These are phyloP conservation scores for Amborella trichopoda DNA, from an alignment of 164 flowering plant genomes.

Conservation along the genomic window DNA sequence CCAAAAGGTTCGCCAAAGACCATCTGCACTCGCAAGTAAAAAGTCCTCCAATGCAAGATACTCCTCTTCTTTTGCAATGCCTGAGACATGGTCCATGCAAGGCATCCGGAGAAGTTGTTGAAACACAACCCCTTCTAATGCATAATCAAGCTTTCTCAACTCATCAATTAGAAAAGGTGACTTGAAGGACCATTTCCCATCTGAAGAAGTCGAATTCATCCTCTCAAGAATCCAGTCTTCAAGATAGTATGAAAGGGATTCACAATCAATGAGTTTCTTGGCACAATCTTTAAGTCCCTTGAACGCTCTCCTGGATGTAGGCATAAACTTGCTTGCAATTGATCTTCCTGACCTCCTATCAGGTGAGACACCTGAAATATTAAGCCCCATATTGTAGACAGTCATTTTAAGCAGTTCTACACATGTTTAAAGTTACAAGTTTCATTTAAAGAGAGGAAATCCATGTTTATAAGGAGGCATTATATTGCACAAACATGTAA, in stretches of 20 bases:
- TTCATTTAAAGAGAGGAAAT: no score
- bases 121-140: conserved; percentile 48
- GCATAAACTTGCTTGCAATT: conserved; percentile 33
- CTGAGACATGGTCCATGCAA: conserved; percentile 18
- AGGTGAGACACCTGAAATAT: conserved; percentile 32
- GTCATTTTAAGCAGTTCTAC: no score
- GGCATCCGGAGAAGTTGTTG: conserved; percentile 68
- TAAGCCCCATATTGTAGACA: no score
- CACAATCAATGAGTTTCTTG: conserved; percentile 32
- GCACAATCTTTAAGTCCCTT: conserved; percentile 46
- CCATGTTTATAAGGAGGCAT: no score
- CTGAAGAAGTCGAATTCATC: conserved; percentile 12
- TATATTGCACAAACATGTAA: no score
- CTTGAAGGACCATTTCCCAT: conserved; percentile 22
- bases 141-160: conserved; percentile 43
- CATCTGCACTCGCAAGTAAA: conserved; percentile 33
- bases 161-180: conserved; percentile 50
- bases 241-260: conserved; percentile 29
- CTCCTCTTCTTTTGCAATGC: conserved; percentile 32
- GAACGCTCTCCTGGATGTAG: conserved; percentile 39
- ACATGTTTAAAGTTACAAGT: no score
- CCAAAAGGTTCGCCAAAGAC: conserved; percentile 68
- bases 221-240: conserved; percentile 44
- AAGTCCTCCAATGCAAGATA: conserved; percentile 55
- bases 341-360: conserved; percentile 32